phyloP scores from a whole-genome alignment of 345 rosid genomes.

The Dipteronia dyeriana region DNA sequence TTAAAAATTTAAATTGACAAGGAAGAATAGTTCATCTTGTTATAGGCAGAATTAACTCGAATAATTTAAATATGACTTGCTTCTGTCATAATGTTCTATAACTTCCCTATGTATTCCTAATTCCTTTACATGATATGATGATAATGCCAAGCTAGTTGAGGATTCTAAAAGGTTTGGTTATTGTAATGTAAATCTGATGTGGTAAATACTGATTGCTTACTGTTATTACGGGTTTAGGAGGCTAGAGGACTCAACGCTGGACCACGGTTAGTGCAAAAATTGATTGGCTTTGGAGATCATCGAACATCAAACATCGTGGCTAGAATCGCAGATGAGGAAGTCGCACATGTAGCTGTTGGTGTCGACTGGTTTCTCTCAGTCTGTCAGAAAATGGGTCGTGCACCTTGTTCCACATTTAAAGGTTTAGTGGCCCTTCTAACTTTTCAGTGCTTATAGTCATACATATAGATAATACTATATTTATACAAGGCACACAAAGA shows the following conservation, averaged over 20 bases:
- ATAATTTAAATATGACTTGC: not conserved
- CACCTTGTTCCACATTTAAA: slow-evolving; percentile 83
- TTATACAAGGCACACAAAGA: not conserved
- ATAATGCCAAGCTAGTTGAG: not conserved
- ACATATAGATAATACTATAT: not conserved
- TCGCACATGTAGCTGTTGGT: slow-evolving; percentile 95
- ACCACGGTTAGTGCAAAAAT: slow-evolving; percentile 80
- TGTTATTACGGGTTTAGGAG: slow-evolving; percentile 48
- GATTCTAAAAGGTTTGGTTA: not conserved
- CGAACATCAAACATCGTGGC: slow-evolving; percentile 75
- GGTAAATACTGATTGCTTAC: not conserved
- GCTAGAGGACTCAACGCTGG: slow-evolving; percentile 99
- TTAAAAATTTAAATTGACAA: not conserved
- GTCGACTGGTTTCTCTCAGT: slow-evolving; percentile 77
- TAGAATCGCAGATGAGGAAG: slow-evolving; percentile 85
- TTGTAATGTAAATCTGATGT: not conserved
- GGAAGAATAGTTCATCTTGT: not conserved
- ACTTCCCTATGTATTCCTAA: not conserved
- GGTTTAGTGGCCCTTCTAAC: slow-evolving; percentile 38
- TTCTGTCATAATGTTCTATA: not conserved
- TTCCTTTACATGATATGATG: too few species aligned
- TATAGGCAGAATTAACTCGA: not conserved
- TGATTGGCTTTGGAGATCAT: slow-evolving; percentile 82
- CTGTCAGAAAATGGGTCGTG: slow-evolving; percentile 63
- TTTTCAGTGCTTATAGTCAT: not conserved